These are phyloP conservation scores for Daldinia loculata DNA, from an alignment of 495 filamentous ascomycete species.

Conservation along the genomic window DNA sequence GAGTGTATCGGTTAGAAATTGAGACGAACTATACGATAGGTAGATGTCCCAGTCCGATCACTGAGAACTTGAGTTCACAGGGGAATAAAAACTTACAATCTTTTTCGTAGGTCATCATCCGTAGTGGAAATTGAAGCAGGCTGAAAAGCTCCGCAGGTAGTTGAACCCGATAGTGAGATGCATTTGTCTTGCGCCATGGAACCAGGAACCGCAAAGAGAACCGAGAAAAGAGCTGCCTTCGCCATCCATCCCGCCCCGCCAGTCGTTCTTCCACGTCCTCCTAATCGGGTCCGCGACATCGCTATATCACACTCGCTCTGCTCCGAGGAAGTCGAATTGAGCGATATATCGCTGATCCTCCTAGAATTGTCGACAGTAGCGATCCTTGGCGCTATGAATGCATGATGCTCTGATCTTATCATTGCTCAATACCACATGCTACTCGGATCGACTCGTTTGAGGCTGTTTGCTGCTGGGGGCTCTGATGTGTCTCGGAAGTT, in stretches of 20 bases:
- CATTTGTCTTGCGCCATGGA: constrained; percentile 60
- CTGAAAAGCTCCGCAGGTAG: constrained; percentile 83
- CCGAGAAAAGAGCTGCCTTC: constrained; percentile 38
- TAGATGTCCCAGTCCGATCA: constrained; percentile 1
- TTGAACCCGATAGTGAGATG: constrained; percentile 81
- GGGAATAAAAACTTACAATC: constrained; percentile 73
- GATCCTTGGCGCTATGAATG: constrained; percentile 32
- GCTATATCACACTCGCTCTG: constrained; percentile 8
- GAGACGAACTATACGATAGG: constrained; percentile 1
- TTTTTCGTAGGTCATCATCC: constrained; percentile 65
- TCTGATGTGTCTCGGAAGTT: neutral
- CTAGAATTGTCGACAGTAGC: constrained; percentile 12
- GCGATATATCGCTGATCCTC: constrained; percentile 17
- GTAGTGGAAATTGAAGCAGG: constrained; percentile 85
- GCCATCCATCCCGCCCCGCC: constrained; percentile 19
- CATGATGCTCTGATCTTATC: constrained; percentile 42
- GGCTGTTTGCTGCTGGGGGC: neutral
- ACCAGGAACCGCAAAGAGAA: constrained; percentile 46
- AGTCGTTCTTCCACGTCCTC: constrained; percentile 14
- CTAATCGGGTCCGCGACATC: constrained; percentile 19
- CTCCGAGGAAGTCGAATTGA: constrained; percentile 10
- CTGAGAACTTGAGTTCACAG: neutral
- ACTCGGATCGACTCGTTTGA: constrained; percentile 11
- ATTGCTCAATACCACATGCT: constrained; percentile 43
- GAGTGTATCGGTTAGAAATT: constrained; percentile 28